These are phyloP conservation scores for Xanthoconium stramineum DNA, from an alignment of 768 basidiomycete genomes.

Conservation along the genomic window DNA sequence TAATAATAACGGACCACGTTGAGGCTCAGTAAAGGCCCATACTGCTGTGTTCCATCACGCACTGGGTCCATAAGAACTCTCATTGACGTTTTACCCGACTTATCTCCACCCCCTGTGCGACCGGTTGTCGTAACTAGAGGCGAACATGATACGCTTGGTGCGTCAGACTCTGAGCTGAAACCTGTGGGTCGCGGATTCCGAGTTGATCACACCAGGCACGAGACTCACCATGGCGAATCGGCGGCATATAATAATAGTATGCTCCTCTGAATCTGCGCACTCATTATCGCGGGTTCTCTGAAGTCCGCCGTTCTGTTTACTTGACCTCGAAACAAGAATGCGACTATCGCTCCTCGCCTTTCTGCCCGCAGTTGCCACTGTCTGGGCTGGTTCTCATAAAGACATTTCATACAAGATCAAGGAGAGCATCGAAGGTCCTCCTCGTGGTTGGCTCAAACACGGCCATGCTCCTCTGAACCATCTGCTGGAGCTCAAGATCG, in stretches of 20 bases:
- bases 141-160: too few species aligned
- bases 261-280: background rate
- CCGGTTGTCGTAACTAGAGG: too few species aligned
- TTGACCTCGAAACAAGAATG: conserved; percentile 5
- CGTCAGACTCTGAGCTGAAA: too few species aligned
- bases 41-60: too few species aligned
- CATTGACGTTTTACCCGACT: too few species aligned
- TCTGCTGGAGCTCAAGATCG: conserved; percentile 55
- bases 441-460: conserved; percentile 47
- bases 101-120: too few species aligned
- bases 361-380: conserved; percentile 13
- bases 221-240: background rate
- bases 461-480: conserved; percentile 43
- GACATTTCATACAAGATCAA: conserved; percentile 38
- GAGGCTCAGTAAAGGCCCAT: too few species aligned
- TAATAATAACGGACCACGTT: too few species aligned
- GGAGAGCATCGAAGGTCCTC: conserved; percentile 42
- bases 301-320: background rate
- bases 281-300: background rate
- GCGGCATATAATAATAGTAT: conserved; percentile 14
- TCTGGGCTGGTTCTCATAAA: conserved; percentile 4
- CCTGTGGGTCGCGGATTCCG: too few species aligned
- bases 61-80: too few species aligned
- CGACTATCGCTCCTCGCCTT: conserved; percentile 10
- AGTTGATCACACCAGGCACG: too few species aligned